phyloP scores from a whole-genome alignment of 2,329 filamentous ascomycete species.

The Chaetomium globosum region DNA sequence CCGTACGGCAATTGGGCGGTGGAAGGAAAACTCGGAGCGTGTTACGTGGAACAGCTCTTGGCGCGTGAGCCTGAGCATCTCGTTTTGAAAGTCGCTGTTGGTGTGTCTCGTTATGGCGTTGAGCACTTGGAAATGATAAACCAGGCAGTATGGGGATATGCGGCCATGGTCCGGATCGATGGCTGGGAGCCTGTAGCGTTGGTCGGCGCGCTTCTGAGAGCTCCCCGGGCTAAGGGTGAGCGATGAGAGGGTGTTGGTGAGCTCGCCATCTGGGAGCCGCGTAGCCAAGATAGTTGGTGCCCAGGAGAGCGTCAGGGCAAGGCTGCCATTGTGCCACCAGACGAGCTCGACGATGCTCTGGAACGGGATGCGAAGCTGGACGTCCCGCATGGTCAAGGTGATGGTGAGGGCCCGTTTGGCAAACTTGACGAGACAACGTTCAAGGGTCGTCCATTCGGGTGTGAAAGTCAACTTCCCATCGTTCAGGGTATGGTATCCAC shows the following conservation, averaged over 20 bases:
- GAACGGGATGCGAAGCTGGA: constrained; percentile 54
- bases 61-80: constrained; percentile 31
- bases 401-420: constrained; percentile 49
- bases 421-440: constrained; percentile 47
- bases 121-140: constrained; percentile 30
- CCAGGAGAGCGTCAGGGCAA: constrained; percentile 54
- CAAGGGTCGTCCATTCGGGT: constrained; percentile 46
- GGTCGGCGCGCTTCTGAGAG: neutral
- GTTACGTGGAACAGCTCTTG: constrained; percentile 30
- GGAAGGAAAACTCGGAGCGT: constrained; percentile 11
- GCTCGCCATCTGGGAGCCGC: neutral
- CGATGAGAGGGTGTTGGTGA: neutral
- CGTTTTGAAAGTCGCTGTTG: constrained; percentile 37
- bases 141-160: constrained; percentile 44
- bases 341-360: constrained; percentile 53
- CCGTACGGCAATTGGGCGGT: neutral
- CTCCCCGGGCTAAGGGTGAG: neutral
- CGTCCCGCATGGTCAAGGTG: constrained; percentile 35
- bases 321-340: constrained; percentile 41
- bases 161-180: constrained; percentile 30
- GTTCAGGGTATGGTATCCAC: constrained; percentile 53
- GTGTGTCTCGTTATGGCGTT: constrained; percentile 9
- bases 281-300: constrained; percentile 52
- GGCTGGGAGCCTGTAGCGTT: constrained; percentile 19
- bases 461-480: constrained; percentile 47